These are phyloP conservation scores for Penicillium freii DNA, from an alignment of 2,329 filamentous ascomycete species.

Conservation along the genomic window DNA sequence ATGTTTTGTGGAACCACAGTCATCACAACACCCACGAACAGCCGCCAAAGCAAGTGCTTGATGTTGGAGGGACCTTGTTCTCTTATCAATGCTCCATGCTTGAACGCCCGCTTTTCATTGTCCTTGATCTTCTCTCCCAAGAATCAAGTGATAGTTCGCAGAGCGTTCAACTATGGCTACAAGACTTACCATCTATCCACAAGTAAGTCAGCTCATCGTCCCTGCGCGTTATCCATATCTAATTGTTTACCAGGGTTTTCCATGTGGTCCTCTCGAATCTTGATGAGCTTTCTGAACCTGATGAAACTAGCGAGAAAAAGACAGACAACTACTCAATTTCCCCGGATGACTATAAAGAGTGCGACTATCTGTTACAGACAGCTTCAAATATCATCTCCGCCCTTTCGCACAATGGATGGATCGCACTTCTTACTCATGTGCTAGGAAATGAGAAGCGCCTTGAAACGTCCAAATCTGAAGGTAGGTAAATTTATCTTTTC, in stretches of 20 bases:
- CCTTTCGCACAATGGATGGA: constrained; percentile 68
- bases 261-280: constrained; percentile 38
- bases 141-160: constrained; percentile 72
- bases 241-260: constrained; percentile 33
- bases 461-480: constrained; percentile 50
- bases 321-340: constrained; percentile 48
- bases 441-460: constrained; percentile 50
- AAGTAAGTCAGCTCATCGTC: constrained; percentile 38
- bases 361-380: constrained; percentile 73
- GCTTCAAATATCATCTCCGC: constrained; percentile 70
- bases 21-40: constrained; percentile 40
- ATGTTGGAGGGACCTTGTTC: constrained; percentile 29
- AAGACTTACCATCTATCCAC: constrained; percentile 53
- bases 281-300: constrained; percentile 32
- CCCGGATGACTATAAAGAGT: constrained; percentile 69
- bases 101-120: constrained; percentile 74
- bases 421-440: constrained; percentile 63
- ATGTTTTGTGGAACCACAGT: constrained; percentile 45
- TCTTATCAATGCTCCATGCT: constrained; percentile 60
- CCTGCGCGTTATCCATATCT: constrained; percentile 10
- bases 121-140: constrained; percentile 74
- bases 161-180: constrained; percentile 77
- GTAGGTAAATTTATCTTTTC: constrained; percentile 29
- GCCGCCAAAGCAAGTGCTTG: constrained; percentile 33
- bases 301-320: constrained; percentile 16